Evolutionary conservation across 306 rosid genomes (phyloP), one percentile per base, ranked within the genome.

Genomic region (Pachyrhizus erosus): DNA sequence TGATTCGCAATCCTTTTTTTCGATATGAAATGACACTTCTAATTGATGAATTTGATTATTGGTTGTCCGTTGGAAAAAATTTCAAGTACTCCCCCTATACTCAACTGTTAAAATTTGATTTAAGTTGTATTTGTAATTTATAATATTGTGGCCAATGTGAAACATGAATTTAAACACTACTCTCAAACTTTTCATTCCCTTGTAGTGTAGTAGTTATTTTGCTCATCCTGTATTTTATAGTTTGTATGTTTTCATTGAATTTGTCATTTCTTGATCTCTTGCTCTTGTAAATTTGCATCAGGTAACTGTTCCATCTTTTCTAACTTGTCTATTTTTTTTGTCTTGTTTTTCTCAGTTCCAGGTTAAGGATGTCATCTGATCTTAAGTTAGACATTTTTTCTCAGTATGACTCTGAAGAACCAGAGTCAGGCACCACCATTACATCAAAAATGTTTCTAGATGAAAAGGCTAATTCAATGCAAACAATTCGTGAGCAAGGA

Each of bases 361-460:
- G 91, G 79, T 83, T 62, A 48, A 76, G 49, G 82, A 89, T 94
- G 98, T 80, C 92, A 20, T 78, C 87, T 21, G 96, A 88, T 60
- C 86, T 78, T 85, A 87, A 86, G 87, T 69, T 83, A 80, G 87
- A 89, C 79, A 85, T 82, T 48, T 82, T 70, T 54, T 74, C 76
- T 23, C 57, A 84, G 73, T 84, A 77, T 85, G 91, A 72, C 51
- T 33, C 66, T 51, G 90, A 87, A 86, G 97, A 89, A 76, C 84
- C 81, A 4, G 88, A 70, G 46, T 37, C 80, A 70, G 72, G 90
- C 76, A 77, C 57, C 81, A 61, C 66, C 20, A 10, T 65, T 24
- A 68, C 70, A 75, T 86, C 87, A 69, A 76, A 75, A 62, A 39
- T 52, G 20, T 52, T 58, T 8, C 52, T 21, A 62, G 81, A 79